Evolutionary conservation across 2,329 filamentous ascomycete genomes (phyloP), one percentile per base, ranked within the genome.

Genomic region (Drechmeria coniospora): DNA sequence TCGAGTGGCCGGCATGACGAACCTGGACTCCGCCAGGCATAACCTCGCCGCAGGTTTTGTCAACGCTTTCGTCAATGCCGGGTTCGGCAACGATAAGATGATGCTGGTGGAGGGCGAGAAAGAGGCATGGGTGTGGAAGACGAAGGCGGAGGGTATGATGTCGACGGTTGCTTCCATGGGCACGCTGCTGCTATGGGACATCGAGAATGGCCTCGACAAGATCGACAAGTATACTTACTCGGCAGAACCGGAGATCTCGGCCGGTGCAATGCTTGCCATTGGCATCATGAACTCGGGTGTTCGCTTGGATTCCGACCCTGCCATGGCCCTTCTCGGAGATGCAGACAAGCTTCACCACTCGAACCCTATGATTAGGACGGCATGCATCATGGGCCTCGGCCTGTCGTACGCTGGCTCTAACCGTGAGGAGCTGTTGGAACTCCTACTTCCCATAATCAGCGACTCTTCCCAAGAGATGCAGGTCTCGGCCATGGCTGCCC

Each of bases 121-220:
- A 60, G 76, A 79, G 43, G 81, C 79, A 37, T 98, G 90, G 87
- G 82, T 98, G 4, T 98, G 84, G 83, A 98, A 95, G 63, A 95
- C 92, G 13, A 98, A 98, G 57, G 84, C 92, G 23, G 86, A 94
- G 45, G 90, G 90, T 37, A 93, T 93, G 84, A 68, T 93, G 56
- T 95, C 90, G 2, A 94, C 87, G 1, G 80, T 92, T 21, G 92
- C 92, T 4, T 95, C 90, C 1, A 59, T 94, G 41, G 90, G 90
- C 46, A 87, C 90, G 44, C 65, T 98, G 12, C 64, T 93, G 49
- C 70, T 92, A 45, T 93, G 90, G 81, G 87, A 98, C 46, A 77
- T 93, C 14, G 87, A 95, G 46, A 76, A 72, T 39, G 90, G 87
- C 30, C 62, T 98, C 29, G 83, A 93, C 51, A 87, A 84, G 57